phyloP scores from a whole-genome alignment of 164 flowering plant genomes.

The Aristolochia fimbriata region DNA sequence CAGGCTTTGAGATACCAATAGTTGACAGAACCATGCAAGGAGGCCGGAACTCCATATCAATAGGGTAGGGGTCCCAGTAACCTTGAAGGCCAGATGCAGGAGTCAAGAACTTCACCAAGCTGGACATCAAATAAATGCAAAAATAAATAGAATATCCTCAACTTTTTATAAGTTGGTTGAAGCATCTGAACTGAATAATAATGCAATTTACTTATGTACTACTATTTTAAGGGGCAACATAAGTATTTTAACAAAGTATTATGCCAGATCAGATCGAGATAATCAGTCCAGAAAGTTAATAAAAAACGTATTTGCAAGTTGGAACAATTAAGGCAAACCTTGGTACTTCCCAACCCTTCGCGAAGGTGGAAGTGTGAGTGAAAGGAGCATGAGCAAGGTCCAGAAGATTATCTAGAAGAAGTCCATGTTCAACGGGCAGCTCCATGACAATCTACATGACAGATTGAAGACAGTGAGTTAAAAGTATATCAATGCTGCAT shows the following conservation, averaged over 20 bases:
- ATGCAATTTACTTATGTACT: too few relatives aligned
- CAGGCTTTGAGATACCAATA: slow-evolving; percentile 95
- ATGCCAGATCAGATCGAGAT: too few relatives aligned
- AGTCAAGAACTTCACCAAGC: slow-evolving; percentile 91
- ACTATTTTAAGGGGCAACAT: too few relatives aligned
- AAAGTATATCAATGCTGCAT: too few relatives aligned
- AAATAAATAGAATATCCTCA: too few relatives aligned
- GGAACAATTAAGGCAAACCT: slow-evolving; percentile 35
- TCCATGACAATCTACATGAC: slow-evolving; percentile 72
- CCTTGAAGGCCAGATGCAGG: slow-evolving; percentile 96
- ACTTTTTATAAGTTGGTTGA: too few relatives aligned
- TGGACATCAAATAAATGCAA: slow-evolving; percentile 18
- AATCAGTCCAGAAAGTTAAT: too few relatives aligned
- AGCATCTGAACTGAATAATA: too few relatives aligned
- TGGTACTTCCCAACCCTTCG: slow-evolving; percentile 97
- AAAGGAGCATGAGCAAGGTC: slow-evolving; percentile 99
- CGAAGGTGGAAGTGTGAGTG: slow-evolving; percentile 96
- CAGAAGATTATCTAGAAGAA: slow-evolving; percentile 86
- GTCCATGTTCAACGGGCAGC: slow-evolving; percentile 92
- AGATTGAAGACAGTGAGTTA: background rate
- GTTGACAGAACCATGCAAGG: slow-evolving; percentile 97
- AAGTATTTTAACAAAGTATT: too few relatives aligned
- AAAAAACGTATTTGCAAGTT: background rate
- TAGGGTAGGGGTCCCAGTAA: slow-evolving; percentile 98
- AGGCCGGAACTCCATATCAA: slow-evolving; percentile 96